Conservation (phyloP, 1,284 basidiomycete species). For the Tausonia pullulans region DNA sequence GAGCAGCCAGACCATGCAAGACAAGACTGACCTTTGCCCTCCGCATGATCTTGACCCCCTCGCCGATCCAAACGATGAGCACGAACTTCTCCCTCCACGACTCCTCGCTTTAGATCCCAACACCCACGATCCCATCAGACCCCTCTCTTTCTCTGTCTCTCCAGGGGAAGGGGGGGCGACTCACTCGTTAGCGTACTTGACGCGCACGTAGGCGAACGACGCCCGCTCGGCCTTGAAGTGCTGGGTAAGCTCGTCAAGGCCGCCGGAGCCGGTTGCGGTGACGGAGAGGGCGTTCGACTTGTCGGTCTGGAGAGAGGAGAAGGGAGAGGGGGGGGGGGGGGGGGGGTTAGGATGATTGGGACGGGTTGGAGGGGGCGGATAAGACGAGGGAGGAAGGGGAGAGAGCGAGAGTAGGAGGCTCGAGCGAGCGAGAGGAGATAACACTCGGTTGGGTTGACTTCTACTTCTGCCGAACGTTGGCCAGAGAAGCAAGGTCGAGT, state of each 20-base stretch:
- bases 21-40: conserved; percentile 60
- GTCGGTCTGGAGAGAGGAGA: conserved; percentile 44
- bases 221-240: conserved; percentile 60
- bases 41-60: conserved; percentile 74
- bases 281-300: conserved; percentile 70
- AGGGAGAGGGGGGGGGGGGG: background rate
- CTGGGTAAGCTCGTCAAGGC: conserved; percentile 63
- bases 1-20: background rate
- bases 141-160: too few relatives aligned
- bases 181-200: conserved; percentile 43
- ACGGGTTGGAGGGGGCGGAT: background rate
- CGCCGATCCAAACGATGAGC: conserved; percentile 80
- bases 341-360: background rate
- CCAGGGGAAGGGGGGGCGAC: too few relatives aligned
- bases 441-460: too few relatives aligned
- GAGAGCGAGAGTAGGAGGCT: background rate
- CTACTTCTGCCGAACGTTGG: too few relatives aligned
- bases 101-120: conserved; percentile 36
- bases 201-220: conserved; percentile 51
- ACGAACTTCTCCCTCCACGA: conserved; percentile 80
- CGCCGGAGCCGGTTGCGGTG: conserved; percentile 63
- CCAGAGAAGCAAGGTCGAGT: background rate
- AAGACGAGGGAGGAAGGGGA: background rate
- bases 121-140: too few relatives aligned
- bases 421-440: background rate